phyloP scores from a whole-genome alignment of 1,139 yeast genomes.

The Hanseniaspora gamundiae region DNA sequence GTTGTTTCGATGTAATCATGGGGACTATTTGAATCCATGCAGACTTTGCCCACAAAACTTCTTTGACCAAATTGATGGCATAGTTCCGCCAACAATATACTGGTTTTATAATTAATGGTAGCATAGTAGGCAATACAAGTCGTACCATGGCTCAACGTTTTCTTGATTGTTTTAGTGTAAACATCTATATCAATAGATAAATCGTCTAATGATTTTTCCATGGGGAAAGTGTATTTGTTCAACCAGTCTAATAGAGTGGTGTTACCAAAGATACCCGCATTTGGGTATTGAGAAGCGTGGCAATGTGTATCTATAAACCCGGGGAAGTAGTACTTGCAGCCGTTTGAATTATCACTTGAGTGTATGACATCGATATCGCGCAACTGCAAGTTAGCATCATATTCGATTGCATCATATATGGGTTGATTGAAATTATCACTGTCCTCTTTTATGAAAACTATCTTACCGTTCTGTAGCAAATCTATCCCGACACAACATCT shows the following conservation, averaged over 20 bases:
- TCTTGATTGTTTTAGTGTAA: slow-evolving; percentile 50
- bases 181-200: slow-evolving; percentile 43
- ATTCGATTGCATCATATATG: slow-evolving; percentile 12
- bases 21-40: slow-evolving; percentile 72
- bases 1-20: slow-evolving; percentile 58
- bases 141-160: slow-evolving; percentile 69
- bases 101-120: slow-evolving; percentile 66
- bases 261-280: slow-evolving; percentile 79
- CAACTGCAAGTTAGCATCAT: slow-evolving; percentile 11
- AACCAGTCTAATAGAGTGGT: slow-evolving; percentile 85
- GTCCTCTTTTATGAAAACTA: slow-evolving; percentile 15
- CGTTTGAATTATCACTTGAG: slow-evolving; percentile 5
- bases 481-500: slow-evolving; percentile 43
- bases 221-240: slow-evolving; percentile 72
- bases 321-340: slow-evolving; percentile 40
- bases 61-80: slow-evolving; percentile 63
- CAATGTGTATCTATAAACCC: slow-evolving; percentile 94
- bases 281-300: slow-evolving; percentile 96
- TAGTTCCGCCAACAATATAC: slow-evolving; percentile 64
- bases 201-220: slow-evolving; percentile 51
- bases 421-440: slow-evolving; percentile 13
- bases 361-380: not conserved
- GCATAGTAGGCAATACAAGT: slow-evolving; percentile 90
- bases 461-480: slow-evolving; percentile 13
- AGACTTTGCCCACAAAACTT: slow-evolving; percentile 88